Percentiles rank a stretch among this genome's conserved stretches.
Evolutionary conservation across 495 filamentous ascomycete genomes (phyloP).

Genomic region (Penicillium psychrofluorescens): DNA sequence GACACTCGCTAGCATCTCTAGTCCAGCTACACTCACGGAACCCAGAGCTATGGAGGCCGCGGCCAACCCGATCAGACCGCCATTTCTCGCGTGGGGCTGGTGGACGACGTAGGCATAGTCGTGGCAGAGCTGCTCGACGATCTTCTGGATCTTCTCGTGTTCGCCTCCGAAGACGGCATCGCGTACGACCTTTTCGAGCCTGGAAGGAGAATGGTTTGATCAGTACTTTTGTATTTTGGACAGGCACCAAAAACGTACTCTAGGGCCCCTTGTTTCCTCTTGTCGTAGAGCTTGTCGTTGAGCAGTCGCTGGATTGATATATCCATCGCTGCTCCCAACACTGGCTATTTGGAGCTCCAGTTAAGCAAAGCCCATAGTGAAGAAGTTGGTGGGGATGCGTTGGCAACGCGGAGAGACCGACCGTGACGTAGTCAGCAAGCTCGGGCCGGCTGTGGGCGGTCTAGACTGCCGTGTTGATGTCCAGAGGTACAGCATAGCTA

Average conservation of each 20-base stretch:
- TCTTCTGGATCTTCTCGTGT: slow-evolving; percentile 68
- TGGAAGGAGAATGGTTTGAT: slow-evolving; percentile 22
- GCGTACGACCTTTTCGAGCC: slow-evolving; percentile 85
- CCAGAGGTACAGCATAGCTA: no score
- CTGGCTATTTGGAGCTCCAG: not conserved
- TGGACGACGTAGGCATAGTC: slow-evolving; percentile 97
- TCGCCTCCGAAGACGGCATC: slow-evolving; percentile 72
- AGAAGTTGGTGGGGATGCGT: slow-evolving; percentile 24
- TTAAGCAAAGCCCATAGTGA: slow-evolving; percentile 31
- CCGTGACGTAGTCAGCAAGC: slow-evolving; percentile 32
- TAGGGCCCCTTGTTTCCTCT: slow-evolving; percentile 89
- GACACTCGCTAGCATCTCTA: no score
- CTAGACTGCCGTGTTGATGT: not conserved
- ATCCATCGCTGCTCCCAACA: slow-evolving; percentile 60
- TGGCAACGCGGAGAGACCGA: slow-evolving; percentile 31
- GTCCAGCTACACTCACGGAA: slow-evolving; percentile 51
- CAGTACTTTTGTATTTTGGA: no score
- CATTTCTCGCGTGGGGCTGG: slow-evolving; percentile 94
- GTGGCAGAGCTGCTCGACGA: slow-evolving; percentile 93
- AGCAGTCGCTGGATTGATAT: slow-evolving; percentile 78
- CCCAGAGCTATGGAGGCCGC: slow-evolving; percentile 95
- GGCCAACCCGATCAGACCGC: slow-evolving; percentile 91
- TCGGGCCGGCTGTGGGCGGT: not conserved
- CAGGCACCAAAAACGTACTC: slow-evolving; percentile 57
- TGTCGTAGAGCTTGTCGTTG: slow-evolving; percentile 98